Evolutionary conservation across 2,329 filamentous ascomycete genomes (phyloP).

Genomic region (Metarhizium guizhouense): DNA sequence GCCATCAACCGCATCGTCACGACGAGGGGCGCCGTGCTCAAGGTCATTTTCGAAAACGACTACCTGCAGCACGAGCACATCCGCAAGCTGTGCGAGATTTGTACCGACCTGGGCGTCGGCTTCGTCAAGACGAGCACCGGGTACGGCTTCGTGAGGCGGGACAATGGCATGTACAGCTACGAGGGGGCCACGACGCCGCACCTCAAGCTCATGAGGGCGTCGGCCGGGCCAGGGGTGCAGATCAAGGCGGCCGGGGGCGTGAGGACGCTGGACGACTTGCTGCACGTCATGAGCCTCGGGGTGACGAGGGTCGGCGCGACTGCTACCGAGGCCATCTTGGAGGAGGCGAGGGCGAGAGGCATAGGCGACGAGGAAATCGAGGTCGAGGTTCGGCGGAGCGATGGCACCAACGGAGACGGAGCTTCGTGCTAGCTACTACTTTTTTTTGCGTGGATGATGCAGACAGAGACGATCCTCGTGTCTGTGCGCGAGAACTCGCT

Average conservation of each 20-base stretch:
- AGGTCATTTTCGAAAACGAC: slow-evolving; percentile 54
- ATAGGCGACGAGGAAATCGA: slow-evolving; percentile 22
- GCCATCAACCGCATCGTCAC: slow-evolving; percentile 33
- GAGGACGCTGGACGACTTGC: slow-evolving; percentile 45
- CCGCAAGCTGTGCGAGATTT: slow-evolving; percentile 37
- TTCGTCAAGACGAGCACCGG: slow-evolving; percentile 55
- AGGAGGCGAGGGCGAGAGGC: slow-evolving; percentile 42
- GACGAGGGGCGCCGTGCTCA: no score
- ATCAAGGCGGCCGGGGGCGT: slow-evolving; percentile 52
- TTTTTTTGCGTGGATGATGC: no score
- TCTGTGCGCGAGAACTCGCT: no score
- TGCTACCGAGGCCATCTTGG: slow-evolving; percentile 43
- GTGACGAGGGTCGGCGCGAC: slow-evolving; percentile 48
- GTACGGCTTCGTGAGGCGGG: slow-evolving; percentile 50
- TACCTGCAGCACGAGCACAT: slow-evolving; percentile 43
- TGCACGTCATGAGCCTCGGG: slow-evolving; percentile 44
- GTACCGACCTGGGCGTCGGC: slow-evolving; percentile 35
- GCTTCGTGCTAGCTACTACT: not conserved
- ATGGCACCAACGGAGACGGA: not conserved
- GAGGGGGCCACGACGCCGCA: slow-evolving; percentile 29
- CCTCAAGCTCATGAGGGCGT: slow-evolving; percentile 43
- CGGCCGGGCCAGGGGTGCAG: slow-evolving; percentile 32
- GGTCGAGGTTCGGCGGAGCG: slow-evolving; percentile 8
- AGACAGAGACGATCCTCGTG: no score
- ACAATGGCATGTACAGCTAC: slow-evolving; percentile 41